phyloP scores from a whole-genome alignment of 208 protist species.

The Trypanosoma lewisi region DNA sequence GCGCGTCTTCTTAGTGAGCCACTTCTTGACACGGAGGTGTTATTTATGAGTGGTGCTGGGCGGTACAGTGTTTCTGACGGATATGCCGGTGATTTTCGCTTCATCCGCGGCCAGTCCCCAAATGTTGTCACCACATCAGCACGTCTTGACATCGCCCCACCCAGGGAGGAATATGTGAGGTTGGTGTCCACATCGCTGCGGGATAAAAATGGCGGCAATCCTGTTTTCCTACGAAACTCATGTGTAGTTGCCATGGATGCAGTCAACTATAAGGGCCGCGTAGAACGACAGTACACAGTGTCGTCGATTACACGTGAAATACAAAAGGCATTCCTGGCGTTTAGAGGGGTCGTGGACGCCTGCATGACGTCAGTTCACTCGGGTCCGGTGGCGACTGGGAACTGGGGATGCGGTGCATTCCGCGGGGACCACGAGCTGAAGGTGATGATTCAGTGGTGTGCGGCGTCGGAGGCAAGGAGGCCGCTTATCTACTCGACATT shows the following conservation, averaged over 20 bases:
- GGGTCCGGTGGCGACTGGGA: constrained; percentile 69
- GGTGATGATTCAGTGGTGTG: constrained; percentile 81
- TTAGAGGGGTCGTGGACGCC: constrained; percentile 33
- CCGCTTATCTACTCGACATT: constrained; percentile 58
- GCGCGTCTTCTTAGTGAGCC: constrained; percentile 62
- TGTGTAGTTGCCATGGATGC: constrained; percentile 78
- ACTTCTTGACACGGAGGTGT: constrained; percentile 58
- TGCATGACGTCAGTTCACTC: constrained; percentile 17
- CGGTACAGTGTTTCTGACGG: constrained; percentile 61
- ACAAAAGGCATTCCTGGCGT: constrained; percentile 82
- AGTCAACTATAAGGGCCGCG: constrained; percentile 32
- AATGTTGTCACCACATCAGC: background rate
- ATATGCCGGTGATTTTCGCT: constrained; percentile 71
- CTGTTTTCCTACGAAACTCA: constrained; percentile 28
- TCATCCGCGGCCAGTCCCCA: constrained; percentile 15
- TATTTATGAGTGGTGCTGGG: constrained; percentile 63
- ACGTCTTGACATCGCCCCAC: background rate
- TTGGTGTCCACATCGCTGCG: background rate
- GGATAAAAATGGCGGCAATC: background rate
- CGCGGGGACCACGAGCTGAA: constrained; percentile 82
- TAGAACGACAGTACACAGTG: constrained; percentile 43
- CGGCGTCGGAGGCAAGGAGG: constrained; percentile 52
- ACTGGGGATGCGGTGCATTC: constrained; percentile 93
- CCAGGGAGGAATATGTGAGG: background rate
- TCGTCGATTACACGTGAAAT: constrained; percentile 64